Conservation (phyloP, 176 grass and related monocot genomes). For the Carex littledalei region DNA sequence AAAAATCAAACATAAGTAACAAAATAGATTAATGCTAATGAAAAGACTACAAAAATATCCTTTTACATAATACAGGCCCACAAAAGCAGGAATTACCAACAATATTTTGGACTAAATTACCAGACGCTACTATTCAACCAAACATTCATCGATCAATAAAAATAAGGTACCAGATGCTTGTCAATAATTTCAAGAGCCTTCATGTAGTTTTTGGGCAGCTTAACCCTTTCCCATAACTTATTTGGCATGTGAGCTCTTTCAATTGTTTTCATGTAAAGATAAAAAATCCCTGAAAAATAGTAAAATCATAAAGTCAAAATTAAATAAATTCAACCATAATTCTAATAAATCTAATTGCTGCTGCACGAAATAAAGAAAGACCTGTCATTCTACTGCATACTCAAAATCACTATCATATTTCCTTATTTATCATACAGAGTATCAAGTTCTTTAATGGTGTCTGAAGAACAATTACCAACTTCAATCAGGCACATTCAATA, state of each 20-base stretch:
- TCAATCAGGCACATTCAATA: no score
- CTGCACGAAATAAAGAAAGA: not conserved
- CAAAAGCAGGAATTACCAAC: no score
- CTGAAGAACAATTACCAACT: no score
- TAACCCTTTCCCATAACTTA: constrained; percentile 89
- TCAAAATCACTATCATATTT: not conserved
- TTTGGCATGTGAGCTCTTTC: constrained; percentile 94
- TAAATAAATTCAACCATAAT: not conserved
- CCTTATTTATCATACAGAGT: not conserved
- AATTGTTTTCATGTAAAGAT: constrained; percentile 96
- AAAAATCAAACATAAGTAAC: not conserved
- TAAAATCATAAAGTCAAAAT: not conserved
- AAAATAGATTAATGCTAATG: not conserved
- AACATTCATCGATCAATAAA: not conserved
- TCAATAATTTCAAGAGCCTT: constrained; percentile 72
- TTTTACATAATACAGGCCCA: not conserved
- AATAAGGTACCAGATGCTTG: constrained; percentile 62
- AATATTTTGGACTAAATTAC: no score
- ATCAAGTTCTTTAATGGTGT: not conserved
- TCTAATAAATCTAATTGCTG: not conserved
- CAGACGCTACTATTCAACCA: not conserved
- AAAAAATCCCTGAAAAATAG: constrained; percentile 63
- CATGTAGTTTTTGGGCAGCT: constrained; percentile 86
- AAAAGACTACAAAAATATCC: not conserved
- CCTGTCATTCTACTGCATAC: no score